Percentiles rank a stretch among this genome's conserved stretches.
Evolutionary conservation across 2,329 filamentous ascomycete species (phyloP).

Genomic region (Colletotrichum godetiae): DNA sequence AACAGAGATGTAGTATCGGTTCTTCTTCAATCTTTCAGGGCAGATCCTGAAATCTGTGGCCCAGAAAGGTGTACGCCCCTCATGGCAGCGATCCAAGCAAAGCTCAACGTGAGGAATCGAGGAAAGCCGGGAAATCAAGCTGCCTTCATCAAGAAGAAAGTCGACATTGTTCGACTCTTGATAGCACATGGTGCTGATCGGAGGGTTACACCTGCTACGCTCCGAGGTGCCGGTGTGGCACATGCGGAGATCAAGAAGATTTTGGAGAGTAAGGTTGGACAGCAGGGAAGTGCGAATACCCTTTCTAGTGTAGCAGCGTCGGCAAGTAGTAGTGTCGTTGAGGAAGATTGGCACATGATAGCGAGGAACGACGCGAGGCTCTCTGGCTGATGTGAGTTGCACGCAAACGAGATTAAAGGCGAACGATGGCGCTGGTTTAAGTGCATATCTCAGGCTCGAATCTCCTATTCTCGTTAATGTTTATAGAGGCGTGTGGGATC

Average conservation of each 20-base stretch:
- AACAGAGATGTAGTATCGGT: too few species aligned
- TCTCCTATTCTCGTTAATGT: background rate
- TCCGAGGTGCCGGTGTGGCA: background rate
- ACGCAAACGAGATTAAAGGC: too few species aligned
- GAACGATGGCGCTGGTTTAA: background rate
- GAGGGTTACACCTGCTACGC: background rate
- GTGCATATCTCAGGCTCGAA: background rate
- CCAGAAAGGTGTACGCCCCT: too few species aligned
- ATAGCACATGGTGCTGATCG: background rate
- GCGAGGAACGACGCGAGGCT: background rate
- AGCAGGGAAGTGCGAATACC: background rate
- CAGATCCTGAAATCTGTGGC: too few species aligned
- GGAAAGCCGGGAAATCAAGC: too few species aligned
- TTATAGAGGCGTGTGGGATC: background rate
- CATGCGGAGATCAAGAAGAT: background rate
- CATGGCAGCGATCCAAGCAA: too few species aligned
- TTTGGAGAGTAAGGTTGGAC: background rate
- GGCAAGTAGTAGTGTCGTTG: background rate
- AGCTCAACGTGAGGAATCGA: too few species aligned
- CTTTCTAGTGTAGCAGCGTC: background rate
- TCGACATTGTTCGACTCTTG: background rate
- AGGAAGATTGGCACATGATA: background rate
- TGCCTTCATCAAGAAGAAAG: too few species aligned
- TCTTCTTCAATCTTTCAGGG: too few species aligned
- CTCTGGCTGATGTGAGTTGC: background rate